Evolutionary conservation across 1,284 basidiomycete species (phyloP).

Genomic region (Cryptococcus sp.): DNA sequence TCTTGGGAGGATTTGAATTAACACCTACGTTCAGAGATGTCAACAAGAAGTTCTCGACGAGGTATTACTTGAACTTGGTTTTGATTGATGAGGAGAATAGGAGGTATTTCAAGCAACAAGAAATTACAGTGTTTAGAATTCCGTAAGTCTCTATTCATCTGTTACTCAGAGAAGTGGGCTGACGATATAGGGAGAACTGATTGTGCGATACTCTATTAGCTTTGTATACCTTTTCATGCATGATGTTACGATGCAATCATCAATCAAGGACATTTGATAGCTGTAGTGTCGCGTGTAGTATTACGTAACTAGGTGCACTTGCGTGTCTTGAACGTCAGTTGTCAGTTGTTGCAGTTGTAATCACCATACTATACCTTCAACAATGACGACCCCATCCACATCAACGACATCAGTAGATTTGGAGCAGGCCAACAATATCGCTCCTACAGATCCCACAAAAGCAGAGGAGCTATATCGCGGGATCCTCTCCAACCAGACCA

Average conservation of each 20-base stretch:
- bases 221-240: background rate
- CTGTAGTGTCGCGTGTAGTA: too few relatives aligned
- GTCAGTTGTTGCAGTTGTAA: too few relatives aligned
- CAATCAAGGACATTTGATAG: too few relatives aligned
- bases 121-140: slow-evolving; percentile 45
- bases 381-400: slow-evolving; percentile 11
- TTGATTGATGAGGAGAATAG: slow-evolving; percentile 94
- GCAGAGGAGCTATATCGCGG: slow-evolving; percentile 38
- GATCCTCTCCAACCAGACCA: slow-evolving; percentile 32
- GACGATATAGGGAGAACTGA: background rate
- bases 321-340: too few relatives aligned
- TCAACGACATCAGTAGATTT: slow-evolving; percentile 22
- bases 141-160: slow-evolving; percentile 20
- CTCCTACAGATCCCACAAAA: slow-evolving; percentile 29
- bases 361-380: too few relatives aligned
- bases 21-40: slow-evolving; percentile 98
- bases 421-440: slow-evolving; percentile 25
- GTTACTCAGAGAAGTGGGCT: background rate
- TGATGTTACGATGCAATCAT: too few relatives aligned
- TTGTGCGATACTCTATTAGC: background rate
- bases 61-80: slow-evolving; percentile 96
- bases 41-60: slow-evolving; percentile 97
- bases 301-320: too few relatives aligned
- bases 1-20: slow-evolving; percentile 95
- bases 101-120: slow-evolving; percentile 48